Percentiles rank a stretch among this genome's conserved stretches.
Conservation (phyloP, 495 filamentous ascomycete species). For the Aspergillus bridgeri region DNA sequence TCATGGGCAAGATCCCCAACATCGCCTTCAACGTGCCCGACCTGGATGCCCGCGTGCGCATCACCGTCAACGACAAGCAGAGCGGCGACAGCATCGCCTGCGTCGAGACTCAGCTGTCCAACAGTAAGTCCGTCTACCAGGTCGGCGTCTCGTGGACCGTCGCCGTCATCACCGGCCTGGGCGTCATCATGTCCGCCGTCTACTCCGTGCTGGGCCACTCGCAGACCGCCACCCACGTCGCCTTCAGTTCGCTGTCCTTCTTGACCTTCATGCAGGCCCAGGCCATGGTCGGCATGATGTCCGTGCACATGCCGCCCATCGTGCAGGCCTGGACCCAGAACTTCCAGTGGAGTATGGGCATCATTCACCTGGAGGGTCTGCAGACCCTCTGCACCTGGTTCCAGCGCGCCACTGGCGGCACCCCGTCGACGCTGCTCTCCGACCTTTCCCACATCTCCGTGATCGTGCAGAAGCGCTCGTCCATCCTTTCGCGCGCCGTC, state of each 20-base stretch:
- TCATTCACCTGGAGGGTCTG: conserved; percentile 83
- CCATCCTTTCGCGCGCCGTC: conserved; percentile 31
- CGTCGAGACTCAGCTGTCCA: conserved; percentile 84
- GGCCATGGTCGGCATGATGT: conserved; percentile 87
- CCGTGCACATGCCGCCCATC: conserved; percentile 80
- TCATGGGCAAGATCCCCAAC: conserved; percentile 64
- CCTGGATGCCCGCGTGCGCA: conserved; percentile 76
- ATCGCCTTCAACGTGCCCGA: conserved; percentile 90
- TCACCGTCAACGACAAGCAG: conserved; percentile 67
- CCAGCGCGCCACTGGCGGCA: conserved; percentile 88
- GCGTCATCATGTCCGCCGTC: conserved; percentile 77
- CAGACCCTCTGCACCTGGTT: conserved; percentile 93
- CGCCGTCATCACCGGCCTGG: conserved; percentile 80
- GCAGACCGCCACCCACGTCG: conserved; percentile 94
- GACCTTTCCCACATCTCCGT: conserved; percentile 74
- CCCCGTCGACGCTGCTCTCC: conserved; percentile 74
- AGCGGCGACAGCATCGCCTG: conserved; percentile 71
- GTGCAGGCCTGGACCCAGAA: conserved; percentile 96
- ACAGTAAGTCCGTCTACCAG: conserved; percentile 90
- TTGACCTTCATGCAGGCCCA: conserved; percentile 96
- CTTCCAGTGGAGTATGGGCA: conserved; percentile 98
- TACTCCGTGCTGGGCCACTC: conserved; percentile 81
- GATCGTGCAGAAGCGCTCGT: conserved; percentile 60
- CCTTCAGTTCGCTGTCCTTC: conserved; percentile 85
- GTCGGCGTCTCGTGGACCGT: conserved; percentile 84